Base-by-base conservation (phyloP, 176 grass and related monocot species). In the Bonia amplexicaulis region DNA sequence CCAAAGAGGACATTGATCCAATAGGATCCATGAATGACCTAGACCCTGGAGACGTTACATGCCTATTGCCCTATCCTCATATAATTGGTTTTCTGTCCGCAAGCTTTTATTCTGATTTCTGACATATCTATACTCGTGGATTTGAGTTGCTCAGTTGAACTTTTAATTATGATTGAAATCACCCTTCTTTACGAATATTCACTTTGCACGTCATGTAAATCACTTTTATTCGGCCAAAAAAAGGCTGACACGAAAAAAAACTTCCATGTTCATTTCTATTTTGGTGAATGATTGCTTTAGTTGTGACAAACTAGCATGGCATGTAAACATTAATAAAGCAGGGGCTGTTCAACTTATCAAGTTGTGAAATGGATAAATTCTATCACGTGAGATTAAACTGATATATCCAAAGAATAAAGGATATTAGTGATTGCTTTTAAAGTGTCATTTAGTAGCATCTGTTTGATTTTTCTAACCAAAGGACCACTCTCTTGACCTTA, bases 371-470 rank as follows among this genome's bases (percentile, higher is more conserved):
- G 55, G 66, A 77, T 70, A 63, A 12, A 61, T 75, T 66, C 42
- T 72, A 17, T 66, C 12, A 13, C 5, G 7, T 49, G 13, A 29
- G 45, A 61, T 33, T 71, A 33, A 26, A 86, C 42, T 60, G 41
- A 62, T 79, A 33, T 71, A 37, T 68, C 49, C 39, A 78, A 42
- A 84, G 75, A 88, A 72, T 78, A 72, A 53, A 73, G 74, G 52
- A 48, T 53, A 40, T 52, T 35, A 23, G 26, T 15, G 14, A 17
- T 84, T 79, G 55, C 35, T 88, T 84, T 45, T 70, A 86, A 54
- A 77, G 64, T 35, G 71, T 2, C 64, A 27, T 19, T 71, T 7
- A 76, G 9, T 44, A 46, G 44, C 78, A 73, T 71, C 29, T 52
- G 73, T 84, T 52, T 85, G 15, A 60, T 15, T 59, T 47, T 74